A percentile compares a stretch with the other conserved stretches of the same genome.
These are phyloP conservation scores for Pseudogymnoascus sp. DNA, from an alignment of 2,329 filamentous ascomycete species.

Conservation along the genomic window DNA sequence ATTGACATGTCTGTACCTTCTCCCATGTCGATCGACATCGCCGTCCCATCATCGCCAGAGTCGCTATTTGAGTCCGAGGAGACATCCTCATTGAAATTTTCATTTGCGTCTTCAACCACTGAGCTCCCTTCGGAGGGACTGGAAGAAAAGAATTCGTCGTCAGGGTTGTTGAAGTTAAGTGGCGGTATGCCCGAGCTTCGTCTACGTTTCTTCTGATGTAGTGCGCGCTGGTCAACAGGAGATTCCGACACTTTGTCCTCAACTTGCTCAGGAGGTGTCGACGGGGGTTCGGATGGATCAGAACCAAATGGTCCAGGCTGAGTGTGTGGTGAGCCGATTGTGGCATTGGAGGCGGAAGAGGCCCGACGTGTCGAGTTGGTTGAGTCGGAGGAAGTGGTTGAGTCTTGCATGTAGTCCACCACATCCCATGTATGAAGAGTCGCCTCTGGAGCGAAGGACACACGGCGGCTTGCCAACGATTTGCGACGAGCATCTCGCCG, in stretches of 20 bases:
- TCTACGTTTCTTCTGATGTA: conserved; percentile 54
- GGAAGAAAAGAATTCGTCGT: conserved; percentile 64
- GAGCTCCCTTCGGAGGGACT: conserved; percentile 58
- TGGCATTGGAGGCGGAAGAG: conserved; percentile 43
- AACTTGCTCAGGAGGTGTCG: conserved; percentile 54
- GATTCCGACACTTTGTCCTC: conserved; percentile 51
- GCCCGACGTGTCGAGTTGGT: conserved; percentile 69
- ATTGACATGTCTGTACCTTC: conserved; percentile 65
- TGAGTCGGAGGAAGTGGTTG: conserved; percentile 66
- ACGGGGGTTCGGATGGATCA: conserved; percentile 50
- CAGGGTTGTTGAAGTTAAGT: conserved; percentile 57
- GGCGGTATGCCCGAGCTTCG: conserved; percentile 61
- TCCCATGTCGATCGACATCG: conserved; percentile 66
- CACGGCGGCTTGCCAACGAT: conserved; percentile 83
- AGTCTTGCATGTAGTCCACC: conserved; percentile 85
- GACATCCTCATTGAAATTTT: conserved; percentile 28
- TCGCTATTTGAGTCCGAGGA: conserved; percentile 49
- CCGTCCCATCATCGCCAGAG: conserved; percentile 62
- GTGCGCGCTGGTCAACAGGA: conserved; percentile 57
- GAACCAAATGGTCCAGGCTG: conserved; percentile 31
- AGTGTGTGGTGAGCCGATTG: conserved; percentile 20
- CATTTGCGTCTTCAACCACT: conserved; percentile 39
- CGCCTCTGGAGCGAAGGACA: conserved; percentile 95
- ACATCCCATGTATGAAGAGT: conserved; percentile 94
- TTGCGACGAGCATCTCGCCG: conserved; percentile 84